A percentile compares a stretch with the other conserved stretches of the same genome.
Evolutionary conservation across 768 basidiomycete species (phyloP).

Genomic region (Rossbeevera mucosa): DNA sequence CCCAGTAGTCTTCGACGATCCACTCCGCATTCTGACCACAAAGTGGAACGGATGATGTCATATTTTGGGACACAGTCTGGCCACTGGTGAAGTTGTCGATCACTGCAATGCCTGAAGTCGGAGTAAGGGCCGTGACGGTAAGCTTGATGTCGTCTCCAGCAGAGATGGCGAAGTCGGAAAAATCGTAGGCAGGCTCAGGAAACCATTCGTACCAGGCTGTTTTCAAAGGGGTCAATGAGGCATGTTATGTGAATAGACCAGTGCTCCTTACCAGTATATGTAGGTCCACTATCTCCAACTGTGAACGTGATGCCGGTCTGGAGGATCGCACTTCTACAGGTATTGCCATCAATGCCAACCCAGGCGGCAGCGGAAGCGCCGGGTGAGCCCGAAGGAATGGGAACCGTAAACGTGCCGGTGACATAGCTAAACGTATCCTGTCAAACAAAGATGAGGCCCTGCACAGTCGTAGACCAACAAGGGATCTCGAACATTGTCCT

Average conservation of each 20-base stretch:
- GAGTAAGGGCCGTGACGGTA: not conserved
- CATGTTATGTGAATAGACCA: no score
- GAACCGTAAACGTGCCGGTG: slow-evolving; percentile 9
- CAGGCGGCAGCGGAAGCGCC: slow-evolving; percentile 1
- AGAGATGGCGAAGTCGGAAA: not conserved
- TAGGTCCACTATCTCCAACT: not conserved
- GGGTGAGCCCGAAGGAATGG: slow-evolving; percentile 1
- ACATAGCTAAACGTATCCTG: slow-evolving; percentile 8
- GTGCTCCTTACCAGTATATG: slow-evolving; percentile 1
- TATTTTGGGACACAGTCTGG: not conserved
- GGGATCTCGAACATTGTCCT: not conserved
- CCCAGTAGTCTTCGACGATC: slow-evolving; percentile 4
- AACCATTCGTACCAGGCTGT: slow-evolving; percentile 17
- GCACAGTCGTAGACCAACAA: not conserved
- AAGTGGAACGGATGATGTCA: not conserved
- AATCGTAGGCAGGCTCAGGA: not conserved
- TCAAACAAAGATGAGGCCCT: not conserved
- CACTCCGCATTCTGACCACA: slow-evolving; percentile 11
- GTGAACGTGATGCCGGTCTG: slow-evolving; percentile 5
- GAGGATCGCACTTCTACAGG: slow-evolving; percentile 1
- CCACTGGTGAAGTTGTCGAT: slow-evolving; percentile 5
- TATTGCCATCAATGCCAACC: slow-evolving; percentile 12
- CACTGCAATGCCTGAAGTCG: not conserved
- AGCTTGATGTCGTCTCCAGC: slow-evolving; percentile 8
- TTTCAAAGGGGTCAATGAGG: not conserved